A percentile compares a stretch with the other conserved stretches of the same genome.
phyloP scores from a whole-genome alignment of 2,329 filamentous ascomycete genomes.

The Xylariaceae sp. region DNA sequence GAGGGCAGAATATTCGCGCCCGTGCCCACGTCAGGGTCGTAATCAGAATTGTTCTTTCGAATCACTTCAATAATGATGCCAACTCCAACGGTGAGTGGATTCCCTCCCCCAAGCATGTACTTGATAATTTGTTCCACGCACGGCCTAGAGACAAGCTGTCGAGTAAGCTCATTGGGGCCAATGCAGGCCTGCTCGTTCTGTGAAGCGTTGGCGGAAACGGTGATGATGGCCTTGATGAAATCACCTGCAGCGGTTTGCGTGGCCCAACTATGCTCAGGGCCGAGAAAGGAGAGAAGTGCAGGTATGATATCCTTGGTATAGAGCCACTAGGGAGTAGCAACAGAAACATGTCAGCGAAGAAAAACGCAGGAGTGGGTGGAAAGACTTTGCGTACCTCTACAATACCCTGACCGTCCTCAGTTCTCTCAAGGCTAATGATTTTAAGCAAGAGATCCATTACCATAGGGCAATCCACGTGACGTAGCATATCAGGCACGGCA shows the following conservation, averaged over 20 bases:
- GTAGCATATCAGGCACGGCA: constrained; percentile 77
- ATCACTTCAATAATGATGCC: constrained; percentile 98
- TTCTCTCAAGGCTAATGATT: constrained; percentile 93
- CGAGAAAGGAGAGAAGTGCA: constrained; percentile 77
- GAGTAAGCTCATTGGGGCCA: constrained; percentile 91
- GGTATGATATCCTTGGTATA: constrained; percentile 86
- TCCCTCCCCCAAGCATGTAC: constrained; percentile 90
- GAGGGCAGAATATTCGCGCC: constrained; percentile 76
- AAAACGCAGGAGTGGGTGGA: not conserved
- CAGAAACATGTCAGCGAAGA: constrained; percentile 17
- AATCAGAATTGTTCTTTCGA: constrained; percentile 98
- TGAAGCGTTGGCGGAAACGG: constrained; percentile 95
- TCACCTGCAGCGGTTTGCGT: constrained; percentile 96
- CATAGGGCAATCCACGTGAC: constrained; percentile 95
- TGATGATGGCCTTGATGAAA: constrained; percentile 98
- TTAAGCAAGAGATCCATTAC: constrained; percentile 96
- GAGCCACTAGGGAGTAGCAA: constrained; percentile 62
- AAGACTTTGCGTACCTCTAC: constrained; percentile 65
- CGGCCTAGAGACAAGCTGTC: constrained; percentile 81
- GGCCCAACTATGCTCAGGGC: constrained; percentile 76
- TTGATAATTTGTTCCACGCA: constrained; percentile 81
- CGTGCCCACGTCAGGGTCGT: constrained; percentile 84
- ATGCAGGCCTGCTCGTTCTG: constrained; percentile 99
- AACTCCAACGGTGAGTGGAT: constrained; percentile 90
- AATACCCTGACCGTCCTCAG: constrained; percentile 83